These are phyloP conservation scores for Zychaea mexicana DNA, from an alignment of 371 early-diverging fungal genomes.

Conservation along the genomic window DNA sequence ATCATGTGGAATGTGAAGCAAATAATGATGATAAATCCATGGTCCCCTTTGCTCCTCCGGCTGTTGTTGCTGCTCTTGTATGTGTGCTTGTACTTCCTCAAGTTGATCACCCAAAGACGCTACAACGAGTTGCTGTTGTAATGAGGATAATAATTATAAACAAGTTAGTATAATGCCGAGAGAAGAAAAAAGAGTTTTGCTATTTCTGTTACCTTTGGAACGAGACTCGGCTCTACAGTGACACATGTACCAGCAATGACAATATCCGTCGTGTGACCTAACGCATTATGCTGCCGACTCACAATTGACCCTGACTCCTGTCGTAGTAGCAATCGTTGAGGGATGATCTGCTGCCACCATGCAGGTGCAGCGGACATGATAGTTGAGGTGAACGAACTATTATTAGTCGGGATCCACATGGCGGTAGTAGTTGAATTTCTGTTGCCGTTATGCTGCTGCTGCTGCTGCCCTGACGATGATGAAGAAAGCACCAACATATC, in stretches of 20 bases:
- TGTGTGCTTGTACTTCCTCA: not conserved
- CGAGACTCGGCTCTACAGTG: conserved; percentile 6
- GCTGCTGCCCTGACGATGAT: no score
- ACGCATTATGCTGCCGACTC: conserved; percentile 8
- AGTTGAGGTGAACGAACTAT: not conserved
- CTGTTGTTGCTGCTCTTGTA: not conserved
- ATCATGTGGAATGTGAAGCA: conserved; percentile 17
- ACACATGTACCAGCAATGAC: conserved; percentile 26
- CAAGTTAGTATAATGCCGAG: not conserved
- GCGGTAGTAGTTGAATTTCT: not conserved
- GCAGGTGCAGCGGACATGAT: no score
- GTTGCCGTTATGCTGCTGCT: not conserved
- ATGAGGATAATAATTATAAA: not conserved
- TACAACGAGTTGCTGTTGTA: not conserved
- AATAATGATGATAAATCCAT: conserved; percentile 19
- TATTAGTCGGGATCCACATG: not conserved
- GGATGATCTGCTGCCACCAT: not conserved
- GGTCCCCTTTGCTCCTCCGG: not conserved
- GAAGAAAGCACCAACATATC: not conserved
- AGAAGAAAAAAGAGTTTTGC: no score
- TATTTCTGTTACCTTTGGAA: conserved; percentile 13
- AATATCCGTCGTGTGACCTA: conserved; percentile 13
- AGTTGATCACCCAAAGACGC: not conserved
- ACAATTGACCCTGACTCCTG: not conserved
- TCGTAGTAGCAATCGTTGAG: no score